These are phyloP conservation scores for Eucalyptus curtisii DNA, from an alignment of 345 rosid genomes.

Conservation along the genomic window DNA sequence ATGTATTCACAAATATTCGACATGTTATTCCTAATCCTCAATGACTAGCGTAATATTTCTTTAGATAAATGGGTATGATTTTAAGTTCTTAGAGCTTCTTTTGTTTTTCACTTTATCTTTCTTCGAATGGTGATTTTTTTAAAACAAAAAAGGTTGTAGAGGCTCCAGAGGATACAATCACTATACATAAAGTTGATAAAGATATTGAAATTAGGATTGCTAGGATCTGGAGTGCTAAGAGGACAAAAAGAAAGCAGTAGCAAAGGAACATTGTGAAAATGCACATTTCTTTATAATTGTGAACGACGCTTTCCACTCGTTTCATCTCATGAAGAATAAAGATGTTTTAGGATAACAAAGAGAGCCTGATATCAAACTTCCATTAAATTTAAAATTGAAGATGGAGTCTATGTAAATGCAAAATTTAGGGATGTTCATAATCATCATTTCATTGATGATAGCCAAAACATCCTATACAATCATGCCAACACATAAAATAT, in stretches of 20 bases:
- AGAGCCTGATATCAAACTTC: background rate
- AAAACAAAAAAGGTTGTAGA: background rate
- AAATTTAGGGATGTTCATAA: background rate
- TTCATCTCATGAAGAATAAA: background rate
- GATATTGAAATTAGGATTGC: background rate
- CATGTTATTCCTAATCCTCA: background rate
- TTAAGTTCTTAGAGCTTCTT: background rate
- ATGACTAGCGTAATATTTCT: background rate
- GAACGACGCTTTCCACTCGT: fast-evolving
- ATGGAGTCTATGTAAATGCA: background rate
- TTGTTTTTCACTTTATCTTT: background rate
- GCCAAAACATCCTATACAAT: background rate
- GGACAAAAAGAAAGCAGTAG: fast-evolving
- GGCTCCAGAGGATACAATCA: background rate
- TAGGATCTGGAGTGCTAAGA: background rate
- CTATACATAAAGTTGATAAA: background rate
- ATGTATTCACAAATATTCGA: background rate
- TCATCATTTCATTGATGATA: background rate
- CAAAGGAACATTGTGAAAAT: background rate
- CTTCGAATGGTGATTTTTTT: background rate
- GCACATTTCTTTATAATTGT: background rate
- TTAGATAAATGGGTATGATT: background rate
- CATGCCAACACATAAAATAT: background rate
- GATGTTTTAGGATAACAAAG: background rate
- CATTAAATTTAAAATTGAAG: background rate